Conservation (phyloP, 768 basidiomycete genomes). For the Terana coerulea region DNA sequence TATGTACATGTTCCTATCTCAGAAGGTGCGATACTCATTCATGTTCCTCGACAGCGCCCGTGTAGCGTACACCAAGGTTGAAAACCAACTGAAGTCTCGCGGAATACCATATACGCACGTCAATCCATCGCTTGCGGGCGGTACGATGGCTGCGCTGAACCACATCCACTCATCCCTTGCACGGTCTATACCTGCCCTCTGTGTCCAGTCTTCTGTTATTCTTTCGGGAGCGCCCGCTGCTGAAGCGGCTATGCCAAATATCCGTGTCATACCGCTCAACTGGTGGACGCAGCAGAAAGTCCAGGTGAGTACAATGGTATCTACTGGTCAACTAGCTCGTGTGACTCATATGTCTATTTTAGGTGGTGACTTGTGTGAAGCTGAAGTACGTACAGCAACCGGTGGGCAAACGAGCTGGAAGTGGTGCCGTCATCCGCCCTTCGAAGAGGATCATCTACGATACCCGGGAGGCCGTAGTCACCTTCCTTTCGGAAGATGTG, state of each 20-base stretch:
- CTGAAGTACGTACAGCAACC: slow-evolving; percentile 88
- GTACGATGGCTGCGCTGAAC: slow-evolving; percentile 41
- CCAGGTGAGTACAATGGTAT: slow-evolving; percentile 32
- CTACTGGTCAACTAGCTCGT: background rate
- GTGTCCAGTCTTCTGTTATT: slow-evolving; percentile 78
- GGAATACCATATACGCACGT: slow-evolving; percentile 77
- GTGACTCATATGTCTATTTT: background rate
- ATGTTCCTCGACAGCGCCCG: slow-evolving; percentile 56
- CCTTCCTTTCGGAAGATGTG: slow-evolving; percentile 83
- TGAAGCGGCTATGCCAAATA: slow-evolving; percentile 91
- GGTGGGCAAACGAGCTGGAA: slow-evolving; percentile 63
- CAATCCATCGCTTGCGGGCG: slow-evolving; percentile 45
- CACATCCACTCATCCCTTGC: slow-evolving; percentile 70
- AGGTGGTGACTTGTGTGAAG: slow-evolving; percentile 89
- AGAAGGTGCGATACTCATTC: background rate
- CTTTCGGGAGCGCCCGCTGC: slow-evolving; percentile 80
- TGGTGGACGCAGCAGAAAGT: slow-evolving; percentile 89
- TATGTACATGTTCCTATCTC: slow-evolving; percentile 28
- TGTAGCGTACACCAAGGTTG: slow-evolving; percentile 86
- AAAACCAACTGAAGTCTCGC: slow-evolving; percentile 80
- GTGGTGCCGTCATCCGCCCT: slow-evolving; percentile 64
- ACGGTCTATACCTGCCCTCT: slow-evolving; percentile 77
- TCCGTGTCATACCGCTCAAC: slow-evolving; percentile 81
- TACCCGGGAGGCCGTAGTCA: slow-evolving; percentile 82
- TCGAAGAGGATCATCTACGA: slow-evolving; percentile 90